phyloP scores from a whole-genome alignment of 768 basidiomycete genomes.

The Glaciozyma martinii region DNA sequence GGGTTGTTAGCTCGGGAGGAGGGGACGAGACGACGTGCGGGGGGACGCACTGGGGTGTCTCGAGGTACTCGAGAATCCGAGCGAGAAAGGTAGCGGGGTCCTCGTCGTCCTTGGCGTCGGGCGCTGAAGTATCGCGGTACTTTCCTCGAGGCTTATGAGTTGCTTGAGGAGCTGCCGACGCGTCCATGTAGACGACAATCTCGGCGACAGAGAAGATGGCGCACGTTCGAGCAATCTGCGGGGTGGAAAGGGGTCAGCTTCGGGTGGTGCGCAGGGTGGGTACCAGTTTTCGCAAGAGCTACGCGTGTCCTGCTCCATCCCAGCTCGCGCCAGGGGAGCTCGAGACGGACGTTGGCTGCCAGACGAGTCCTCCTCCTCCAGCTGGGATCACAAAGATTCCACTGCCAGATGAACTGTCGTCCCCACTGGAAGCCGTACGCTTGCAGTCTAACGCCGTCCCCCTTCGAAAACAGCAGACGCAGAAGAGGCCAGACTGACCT shows the following conservation, averaged over 20 bases:
- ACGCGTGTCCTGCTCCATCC: no score
- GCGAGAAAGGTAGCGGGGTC: conserved; percentile 8
- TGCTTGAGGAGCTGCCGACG: background rate
- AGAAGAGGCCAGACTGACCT: conserved; percentile 1
- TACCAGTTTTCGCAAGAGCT: no score
- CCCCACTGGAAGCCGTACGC: no score
- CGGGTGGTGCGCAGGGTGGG: no score
- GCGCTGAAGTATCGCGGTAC: background rate
- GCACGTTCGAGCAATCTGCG: conserved; percentile 12
- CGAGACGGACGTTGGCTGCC: no score
- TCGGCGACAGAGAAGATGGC: conserved; percentile 21
- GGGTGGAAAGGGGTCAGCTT: no score
- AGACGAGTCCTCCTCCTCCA: no score
- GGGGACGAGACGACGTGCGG: background rate
- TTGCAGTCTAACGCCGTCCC: no score
- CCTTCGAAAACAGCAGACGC: no score
- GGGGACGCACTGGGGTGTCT: conserved; percentile 18
- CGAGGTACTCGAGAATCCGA: conserved; percentile 17
- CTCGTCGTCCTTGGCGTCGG: background rate
- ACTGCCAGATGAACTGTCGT: no score
- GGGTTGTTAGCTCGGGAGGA: background rate
- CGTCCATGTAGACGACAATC: conserved; percentile 16
- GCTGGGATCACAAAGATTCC: no score
- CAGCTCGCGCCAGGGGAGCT: no score
- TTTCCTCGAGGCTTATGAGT: conserved; percentile 1